Conservation (phyloP, 1,284 basidiomycete genomes). For the Heliocybe sulcata region DNA sequence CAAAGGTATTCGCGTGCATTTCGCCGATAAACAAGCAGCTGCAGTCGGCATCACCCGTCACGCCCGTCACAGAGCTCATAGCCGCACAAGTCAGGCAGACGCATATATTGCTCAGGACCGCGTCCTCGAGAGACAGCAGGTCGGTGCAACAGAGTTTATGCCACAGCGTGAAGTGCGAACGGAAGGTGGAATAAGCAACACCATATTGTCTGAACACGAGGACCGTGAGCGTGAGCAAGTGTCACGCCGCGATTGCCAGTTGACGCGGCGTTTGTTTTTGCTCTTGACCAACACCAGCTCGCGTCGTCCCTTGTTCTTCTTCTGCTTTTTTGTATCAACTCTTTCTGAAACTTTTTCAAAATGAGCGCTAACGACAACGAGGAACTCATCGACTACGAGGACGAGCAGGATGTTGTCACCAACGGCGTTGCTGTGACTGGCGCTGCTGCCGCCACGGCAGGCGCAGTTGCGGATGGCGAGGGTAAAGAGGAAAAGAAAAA, state of each 20-base stretch:
- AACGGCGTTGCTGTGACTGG: conserved; percentile 50
- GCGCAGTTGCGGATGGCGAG: conserved; percentile 52
- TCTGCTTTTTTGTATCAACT: conserved; percentile 10
- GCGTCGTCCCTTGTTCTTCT: background rate
- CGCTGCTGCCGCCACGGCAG: conserved; percentile 35
- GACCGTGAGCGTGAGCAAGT: background rate
- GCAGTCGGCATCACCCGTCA: background rate
- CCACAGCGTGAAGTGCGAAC: background rate
- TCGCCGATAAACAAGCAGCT: background rate
- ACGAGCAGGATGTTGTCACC: conserved; percentile 82
- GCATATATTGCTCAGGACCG: background rate
- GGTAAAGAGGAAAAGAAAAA: conserved; percentile 90
- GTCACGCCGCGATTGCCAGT: background rate
- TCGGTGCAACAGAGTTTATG: background rate
- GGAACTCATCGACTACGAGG: conserved; percentile 90
- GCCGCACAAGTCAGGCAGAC: background rate
- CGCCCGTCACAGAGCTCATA: background rate
- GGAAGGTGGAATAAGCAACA: background rate
- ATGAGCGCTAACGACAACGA: conserved; percentile 80
- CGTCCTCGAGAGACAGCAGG: background rate
- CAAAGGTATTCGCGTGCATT: background rate
- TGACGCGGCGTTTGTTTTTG: conserved; percentile 1
- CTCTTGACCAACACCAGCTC: conserved; percentile 2
- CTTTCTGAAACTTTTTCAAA: conserved; percentile 25
- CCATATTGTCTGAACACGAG: background rate